phyloP scores from a whole-genome alignment of 2,329 filamentous ascomycete species.

The Pyrenochaeta sp. region DNA sequence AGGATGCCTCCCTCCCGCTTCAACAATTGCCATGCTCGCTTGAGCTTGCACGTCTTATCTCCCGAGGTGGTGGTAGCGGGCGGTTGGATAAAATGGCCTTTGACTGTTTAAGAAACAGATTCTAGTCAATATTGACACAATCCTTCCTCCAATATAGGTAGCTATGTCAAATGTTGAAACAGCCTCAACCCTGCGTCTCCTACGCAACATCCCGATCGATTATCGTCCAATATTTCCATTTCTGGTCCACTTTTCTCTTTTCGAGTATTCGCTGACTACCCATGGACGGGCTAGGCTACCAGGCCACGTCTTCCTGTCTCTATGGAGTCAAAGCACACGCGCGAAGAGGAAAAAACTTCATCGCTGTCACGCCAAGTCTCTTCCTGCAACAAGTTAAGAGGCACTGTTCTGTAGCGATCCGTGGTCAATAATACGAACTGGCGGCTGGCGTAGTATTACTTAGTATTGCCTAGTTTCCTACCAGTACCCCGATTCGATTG shows the following conservation, averaged over 20 bases:
- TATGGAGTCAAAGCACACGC: no score
- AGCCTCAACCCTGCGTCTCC: slow-evolving; percentile 5
- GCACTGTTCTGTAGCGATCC: no score
- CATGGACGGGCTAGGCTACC: no score
- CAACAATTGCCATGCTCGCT: slow-evolving; percentile 12
- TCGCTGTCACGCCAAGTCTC: no score
- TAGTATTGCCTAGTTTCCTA: slow-evolving; percentile 18
- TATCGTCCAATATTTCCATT: slow-evolving; percentile 5
- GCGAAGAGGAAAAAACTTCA: no score
- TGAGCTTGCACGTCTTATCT: slow-evolving; percentile 6
- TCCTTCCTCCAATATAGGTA: slow-evolving; percentile 17
- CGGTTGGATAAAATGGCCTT: slow-evolving; percentile 31
- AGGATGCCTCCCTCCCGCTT: slow-evolving; percentile 15
- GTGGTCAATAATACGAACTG: no score
- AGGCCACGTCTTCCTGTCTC: no score
- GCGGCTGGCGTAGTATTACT: no score
- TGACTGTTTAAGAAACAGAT: slow-evolving; percentile 5
- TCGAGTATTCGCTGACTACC: no score
- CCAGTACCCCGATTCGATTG: no score
- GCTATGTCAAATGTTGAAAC: slow-evolving; percentile 12
- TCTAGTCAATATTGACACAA: slow-evolving; percentile 13
- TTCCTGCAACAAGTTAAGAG: no score
- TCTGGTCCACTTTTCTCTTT: no score
- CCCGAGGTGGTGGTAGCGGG: slow-evolving; percentile 19
- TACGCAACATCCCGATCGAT: slow-evolving; percentile 5